phyloP scores from a whole-genome alignment of 2,329 filamentous ascomycete genomes.

The Fusarium phyllophilum region DNA sequence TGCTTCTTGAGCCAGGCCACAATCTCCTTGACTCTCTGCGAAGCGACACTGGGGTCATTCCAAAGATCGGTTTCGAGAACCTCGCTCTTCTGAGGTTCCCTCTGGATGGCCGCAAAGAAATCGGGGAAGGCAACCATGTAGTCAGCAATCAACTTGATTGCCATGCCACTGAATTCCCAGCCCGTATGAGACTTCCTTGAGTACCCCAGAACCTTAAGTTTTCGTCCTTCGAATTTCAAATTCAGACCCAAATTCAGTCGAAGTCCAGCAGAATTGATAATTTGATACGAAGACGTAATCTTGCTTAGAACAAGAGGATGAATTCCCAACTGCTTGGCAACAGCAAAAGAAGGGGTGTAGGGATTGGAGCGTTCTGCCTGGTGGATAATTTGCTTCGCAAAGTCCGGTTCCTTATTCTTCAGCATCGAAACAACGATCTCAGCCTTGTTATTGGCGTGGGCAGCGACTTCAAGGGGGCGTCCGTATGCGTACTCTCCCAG shows the following conservation, averaged over 20 bases:
- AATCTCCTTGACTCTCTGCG: constrained; percentile 90
- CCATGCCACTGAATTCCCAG: constrained; percentile 94
- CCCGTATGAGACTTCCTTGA: constrained; percentile 86
- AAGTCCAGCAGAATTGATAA: constrained; percentile 79
- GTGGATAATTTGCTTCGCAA: constrained; percentile 78
- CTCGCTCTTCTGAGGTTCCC: constrained; percentile 85
- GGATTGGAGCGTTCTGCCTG: constrained; percentile 75
- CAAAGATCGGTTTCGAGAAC: constrained; percentile 90
- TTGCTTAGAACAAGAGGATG: constrained; percentile 92
- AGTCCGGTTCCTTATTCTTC: constrained; percentile 80
- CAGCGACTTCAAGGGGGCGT: constrained; percentile 83
- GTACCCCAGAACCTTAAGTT: constrained; percentile 95
- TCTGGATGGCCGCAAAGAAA: constrained; percentile 89
- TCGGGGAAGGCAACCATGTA: constrained; percentile 97
- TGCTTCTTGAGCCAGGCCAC: constrained; percentile 91
- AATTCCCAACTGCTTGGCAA: constrained; percentile 82
- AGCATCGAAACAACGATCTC: constrained; percentile 81
- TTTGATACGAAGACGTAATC: constrained; percentile 92
- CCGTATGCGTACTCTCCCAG: constrained; percentile 94
- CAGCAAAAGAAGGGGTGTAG: constrained; percentile 89
- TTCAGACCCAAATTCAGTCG: constrained; percentile 93
- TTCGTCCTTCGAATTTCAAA: constrained; percentile 95
- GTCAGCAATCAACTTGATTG: constrained; percentile 80
- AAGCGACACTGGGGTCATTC: constrained; percentile 74
- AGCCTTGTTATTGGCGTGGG: constrained; percentile 78